These are phyloP conservation scores for Dendrobium huoshanense DNA, from an alignment of 106 monocot species.

Conservation along the genomic window DNA sequence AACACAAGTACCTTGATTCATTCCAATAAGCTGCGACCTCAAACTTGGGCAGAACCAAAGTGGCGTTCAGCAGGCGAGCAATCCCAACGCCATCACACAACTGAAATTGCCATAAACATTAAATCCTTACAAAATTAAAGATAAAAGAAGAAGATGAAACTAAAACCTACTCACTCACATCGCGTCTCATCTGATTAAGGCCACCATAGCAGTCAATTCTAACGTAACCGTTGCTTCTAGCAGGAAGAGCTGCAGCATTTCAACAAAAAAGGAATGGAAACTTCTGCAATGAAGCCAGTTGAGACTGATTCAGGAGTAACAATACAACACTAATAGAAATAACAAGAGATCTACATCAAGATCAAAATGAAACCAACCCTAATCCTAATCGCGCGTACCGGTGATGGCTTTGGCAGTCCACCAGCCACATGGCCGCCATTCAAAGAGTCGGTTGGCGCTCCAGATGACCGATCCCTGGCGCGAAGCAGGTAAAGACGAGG, in stretches of 20 bases:
- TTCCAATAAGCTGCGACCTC: constrained; percentile 98
- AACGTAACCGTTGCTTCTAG: constrained; percentile 67
- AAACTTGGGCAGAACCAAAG: constrained; percentile 79
- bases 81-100: constrained; percentile 94
- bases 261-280: constrained; percentile 36
- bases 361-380: background rate
- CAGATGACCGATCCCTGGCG: constrained; percentile 32
- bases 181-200: constrained; percentile 95
- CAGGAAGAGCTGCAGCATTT: constrained; percentile 61
- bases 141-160: constrained; percentile 6
- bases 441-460: constrained; percentile 29
- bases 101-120: constrained; percentile 21
- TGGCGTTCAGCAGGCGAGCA: constrained; percentile 90
- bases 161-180: constrained; percentile 56
- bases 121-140: background rate
- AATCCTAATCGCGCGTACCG: background rate
- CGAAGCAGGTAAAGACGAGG: background rate
- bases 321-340: background rate
- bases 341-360: background rate
- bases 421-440: constrained; percentile 81
- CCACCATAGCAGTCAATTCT: constrained; percentile 92
- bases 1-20: constrained; percentile 57
- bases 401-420: constrained; percentile 31
- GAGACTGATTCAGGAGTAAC: constrained; percentile 20
- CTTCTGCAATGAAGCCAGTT: constrained; percentile 19